Conservation (phyloP, 1,284 basidiomycete species). For the Mycena sp. region DNA sequence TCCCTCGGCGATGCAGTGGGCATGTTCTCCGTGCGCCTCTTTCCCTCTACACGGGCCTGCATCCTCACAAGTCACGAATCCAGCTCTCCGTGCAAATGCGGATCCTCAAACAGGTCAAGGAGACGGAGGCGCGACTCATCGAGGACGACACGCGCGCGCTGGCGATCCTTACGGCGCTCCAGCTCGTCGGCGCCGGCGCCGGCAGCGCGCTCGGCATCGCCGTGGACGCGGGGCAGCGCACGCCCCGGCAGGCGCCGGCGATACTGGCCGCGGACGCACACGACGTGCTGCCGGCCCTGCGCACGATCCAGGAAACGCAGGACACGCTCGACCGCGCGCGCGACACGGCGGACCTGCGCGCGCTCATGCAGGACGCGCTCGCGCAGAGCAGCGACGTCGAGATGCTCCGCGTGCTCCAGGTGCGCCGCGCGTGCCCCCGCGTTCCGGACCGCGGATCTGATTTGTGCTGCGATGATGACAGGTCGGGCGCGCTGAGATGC, state of each 20-base stretch:
- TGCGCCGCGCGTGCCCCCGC: neutral
- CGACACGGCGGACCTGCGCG: conserved; percentile 68
- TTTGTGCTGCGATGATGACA: conserved; percentile 56
- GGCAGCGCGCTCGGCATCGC: conserved; percentile 24
- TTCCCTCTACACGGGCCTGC: neutral
- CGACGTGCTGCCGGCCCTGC: conserved; percentile 42
- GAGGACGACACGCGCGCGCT: conserved; percentile 42
- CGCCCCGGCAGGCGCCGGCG: neutral
- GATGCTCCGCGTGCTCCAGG: conserved; percentile 46
- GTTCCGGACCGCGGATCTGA: neutral
- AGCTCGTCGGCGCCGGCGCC: conserved; percentile 27
- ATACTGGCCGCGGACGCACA: conserved; percentile 8
- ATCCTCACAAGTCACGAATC: conserved; percentile 13
- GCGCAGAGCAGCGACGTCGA: no score
- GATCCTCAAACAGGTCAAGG: no score
- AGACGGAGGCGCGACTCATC: conserved; percentile 44
- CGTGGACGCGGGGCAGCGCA: conserved; percentile 11
- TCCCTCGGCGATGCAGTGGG: no score
- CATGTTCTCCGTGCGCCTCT: no score
- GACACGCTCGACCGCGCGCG: conserved; percentile 60
- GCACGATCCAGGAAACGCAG: conserved; percentile 53
- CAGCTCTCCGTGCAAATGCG: conserved; percentile 66
- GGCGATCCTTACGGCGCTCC: conserved; percentile 37
- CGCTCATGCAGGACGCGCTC: conserved; percentile 66
- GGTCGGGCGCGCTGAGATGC: conserved; percentile 73